Evolutionary conservation across 1,284 basidiomycete species (phyloP), one percentile per base, ranked within the genome.

Genomic region (Calocybe gambosa): DNA sequence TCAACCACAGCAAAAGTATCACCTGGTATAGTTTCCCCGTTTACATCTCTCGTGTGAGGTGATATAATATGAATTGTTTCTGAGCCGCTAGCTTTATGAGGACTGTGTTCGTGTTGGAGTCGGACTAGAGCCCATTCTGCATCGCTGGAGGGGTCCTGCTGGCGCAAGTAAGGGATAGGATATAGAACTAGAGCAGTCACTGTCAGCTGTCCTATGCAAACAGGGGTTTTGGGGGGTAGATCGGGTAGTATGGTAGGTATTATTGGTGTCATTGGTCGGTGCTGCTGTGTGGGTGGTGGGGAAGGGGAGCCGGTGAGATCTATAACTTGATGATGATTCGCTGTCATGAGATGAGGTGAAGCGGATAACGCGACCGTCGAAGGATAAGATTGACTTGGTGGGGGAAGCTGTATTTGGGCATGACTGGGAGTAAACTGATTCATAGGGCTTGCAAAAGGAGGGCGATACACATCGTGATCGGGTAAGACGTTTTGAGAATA

Each of bases 1-100:
- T 95, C 92, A 12, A 95, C 80, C 21, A 95, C 86, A 7, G 82
- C 93, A 58, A 96, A 93, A 13, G 74, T 75, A 44, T 89, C 83
- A 5, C 77, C 78, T 13, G 68, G 61, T 5, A 71, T 59, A 23
- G 69, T 58, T 50, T 85, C 80, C 25, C 81, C 80, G 25, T 67
- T 67, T 0, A 67, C 62, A 28, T 65, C 60, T 54, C 70, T 74
- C 13, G 58, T 64, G 52, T 72, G 71, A 40, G 89, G 89, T 2
- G 83, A 77, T 57, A 80, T 76, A 57, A 95, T 86, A 57, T 93
- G 83, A 36, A 95, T 86, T 2, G 84, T 88, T 58, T 93, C 89
- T 45, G 78, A 70, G n/a, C 69, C 66, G 16, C 70, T 67, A 0
- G 74, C 63, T 58, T 80, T 80, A 42, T 75, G 71, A 12, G 74